Evolutionary conservation across 139 green algal species (phyloP).

Genomic region (Tetraselmis chui): DNA sequence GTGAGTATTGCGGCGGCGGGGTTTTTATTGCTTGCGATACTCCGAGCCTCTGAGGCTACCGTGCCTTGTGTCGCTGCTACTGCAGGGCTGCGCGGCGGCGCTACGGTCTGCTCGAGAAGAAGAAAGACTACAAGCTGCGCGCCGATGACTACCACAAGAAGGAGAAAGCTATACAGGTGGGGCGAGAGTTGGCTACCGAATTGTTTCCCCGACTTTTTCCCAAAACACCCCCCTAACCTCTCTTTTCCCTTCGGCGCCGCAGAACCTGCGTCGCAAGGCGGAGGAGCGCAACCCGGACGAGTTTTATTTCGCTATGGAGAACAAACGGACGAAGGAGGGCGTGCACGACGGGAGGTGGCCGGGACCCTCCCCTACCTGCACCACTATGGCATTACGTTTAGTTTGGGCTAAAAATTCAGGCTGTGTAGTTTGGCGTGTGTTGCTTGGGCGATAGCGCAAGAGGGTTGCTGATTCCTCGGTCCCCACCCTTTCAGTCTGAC

Average conservation of each 20-base stretch:
- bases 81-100: conserved; percentile 42
- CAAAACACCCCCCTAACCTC: too few species aligned
- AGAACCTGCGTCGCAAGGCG: conserved; percentile 79
- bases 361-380: not conserved
- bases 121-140: conserved; percentile 92
- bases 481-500: conserved; percentile 38
- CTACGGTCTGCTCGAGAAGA: conserved; percentile 91
- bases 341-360: conserved; percentile 56
- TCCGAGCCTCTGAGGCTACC: not conserved
- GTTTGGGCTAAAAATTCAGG: too few species aligned
- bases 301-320: conserved; percentile 98
- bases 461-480: conserved; percentile 8
- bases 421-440: too few species aligned
- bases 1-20: not conserved
- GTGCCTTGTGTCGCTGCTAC: not conserved
- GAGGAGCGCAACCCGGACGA: conserved; percentile 95
- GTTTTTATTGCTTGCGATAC: not conserved
- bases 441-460: not conserved
- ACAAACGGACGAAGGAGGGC: conserved; percentile 65
- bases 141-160: conserved; percentile 92
- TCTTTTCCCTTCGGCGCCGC: conserved; percentile 8
- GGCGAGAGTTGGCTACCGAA: too few species aligned
- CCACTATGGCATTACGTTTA: not conserved
- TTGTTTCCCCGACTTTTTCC: too few species aligned
- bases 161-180: conserved; percentile 76